Evolutionary conservation across 1,139 yeast genomes (phyloP), one percentile per base, ranked within the genome.

Genomic region (Sugiyamaella paludigena): DNA sequence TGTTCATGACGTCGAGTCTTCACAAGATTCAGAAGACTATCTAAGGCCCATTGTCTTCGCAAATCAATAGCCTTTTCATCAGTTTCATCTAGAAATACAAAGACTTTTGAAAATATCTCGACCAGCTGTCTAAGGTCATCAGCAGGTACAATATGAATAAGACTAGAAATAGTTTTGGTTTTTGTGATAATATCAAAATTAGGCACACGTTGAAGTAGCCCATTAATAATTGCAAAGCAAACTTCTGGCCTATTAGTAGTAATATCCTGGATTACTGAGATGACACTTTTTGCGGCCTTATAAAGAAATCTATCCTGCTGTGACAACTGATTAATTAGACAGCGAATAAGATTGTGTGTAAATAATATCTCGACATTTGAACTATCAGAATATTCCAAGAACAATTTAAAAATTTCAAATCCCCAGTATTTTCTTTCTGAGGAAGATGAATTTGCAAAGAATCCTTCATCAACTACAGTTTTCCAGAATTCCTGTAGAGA

Each of bases 401-500:
- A 75, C 44, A 77, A 72, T 34, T 68, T 72, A 57, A 91, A 81
- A 5, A 91, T 76, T 58, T 86, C 86, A 59, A 91, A 80, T 0
- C 98, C 98, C 79, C 88, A 79, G 65, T 77, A 87, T 63, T 91
- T 92, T 53, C 96, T 76, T 66, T 91, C 98, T 39, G 83, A 81
- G 0, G 96, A 87, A 0, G 96, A 76, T 56, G 84, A 80, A 30
- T 79, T 81, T 4, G 88, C 73, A 61, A 92, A 91, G 52, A 87
- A 79, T 1, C 84, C 76, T 60, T 88, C 94, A 62, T 91, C 98
- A 9, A 91, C 79, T 7, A 82, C 83, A 2, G 77, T 75, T 58
- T 80, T 79, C 95, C 96, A 89, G 65, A 92, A 89, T 50, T 86
- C 94, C 28, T 76, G 73, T 36, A 89, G 68, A 1, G 47, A 48